These are phyloP conservation scores for Suillus hirtellus DNA, from an alignment of 768 basidiomycete species.

Conservation along the genomic window DNA sequence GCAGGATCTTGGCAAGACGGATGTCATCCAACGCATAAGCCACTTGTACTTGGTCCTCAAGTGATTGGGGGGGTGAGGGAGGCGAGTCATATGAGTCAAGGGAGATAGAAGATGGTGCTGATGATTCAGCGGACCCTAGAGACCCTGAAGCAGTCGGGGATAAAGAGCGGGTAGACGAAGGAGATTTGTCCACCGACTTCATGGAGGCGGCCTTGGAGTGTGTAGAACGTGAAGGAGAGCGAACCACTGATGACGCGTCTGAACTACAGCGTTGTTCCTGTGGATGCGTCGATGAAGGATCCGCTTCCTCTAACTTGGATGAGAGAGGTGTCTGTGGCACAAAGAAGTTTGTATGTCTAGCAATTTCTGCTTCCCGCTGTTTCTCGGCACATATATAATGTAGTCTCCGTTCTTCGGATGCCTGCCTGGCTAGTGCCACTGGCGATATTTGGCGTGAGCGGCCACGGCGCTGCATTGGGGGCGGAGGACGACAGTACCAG, in stretches of 20 bases:
- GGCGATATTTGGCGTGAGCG: slow-evolving; percentile 43
- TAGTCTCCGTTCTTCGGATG: slow-evolving; percentile 41
- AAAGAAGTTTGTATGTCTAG: slow-evolving; percentile 4
- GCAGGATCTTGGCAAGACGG: slow-evolving; percentile 61
- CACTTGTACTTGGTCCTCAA: slow-evolving; percentile 65
- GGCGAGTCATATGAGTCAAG: slow-evolving; percentile 49
- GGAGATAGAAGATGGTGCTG: slow-evolving; percentile 27
- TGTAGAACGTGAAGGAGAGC: slow-evolving; percentile 5
- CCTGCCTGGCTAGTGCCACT: slow-evolving; percentile 44
- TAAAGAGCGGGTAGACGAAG: slow-evolving; percentile 18
- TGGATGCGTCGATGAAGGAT: slow-evolving; percentile 4
- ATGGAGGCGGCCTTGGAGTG: background rate
- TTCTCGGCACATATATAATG: slow-evolving; percentile 13
- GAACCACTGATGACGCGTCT: background rate
- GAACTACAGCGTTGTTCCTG: background rate
- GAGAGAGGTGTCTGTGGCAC: slow-evolving; percentile 6
- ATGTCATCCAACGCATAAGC: slow-evolving; percentile 71
- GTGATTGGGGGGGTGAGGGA: slow-evolving; percentile 41
- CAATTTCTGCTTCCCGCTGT: slow-evolving; percentile 11
- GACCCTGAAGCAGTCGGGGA: slow-evolving; percentile 26
- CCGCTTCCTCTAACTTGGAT: slow-evolving; percentile 10
- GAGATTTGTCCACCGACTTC: slow-evolving; percentile 2
- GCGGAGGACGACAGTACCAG: slow-evolving; percentile 27
- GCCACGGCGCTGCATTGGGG: slow-evolving; percentile 36
- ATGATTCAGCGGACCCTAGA: slow-evolving; percentile 11